Base-by-base conservation (phyloP, 2,329 filamentous ascomycete genomes). In the Fusarium decemcellulare region DNA sequence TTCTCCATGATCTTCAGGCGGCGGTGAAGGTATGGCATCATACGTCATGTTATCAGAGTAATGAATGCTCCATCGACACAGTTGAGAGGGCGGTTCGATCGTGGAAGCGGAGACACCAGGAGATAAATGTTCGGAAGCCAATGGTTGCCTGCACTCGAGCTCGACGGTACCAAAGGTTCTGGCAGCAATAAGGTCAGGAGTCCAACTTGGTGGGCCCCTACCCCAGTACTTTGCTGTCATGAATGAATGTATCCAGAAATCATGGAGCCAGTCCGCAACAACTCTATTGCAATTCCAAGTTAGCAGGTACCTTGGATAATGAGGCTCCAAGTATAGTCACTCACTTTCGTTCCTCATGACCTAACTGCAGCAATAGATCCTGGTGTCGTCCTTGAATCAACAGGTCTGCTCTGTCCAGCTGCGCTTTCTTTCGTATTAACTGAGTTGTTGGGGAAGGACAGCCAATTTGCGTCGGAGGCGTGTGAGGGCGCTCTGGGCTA, bases 171-270 rank as follows among this genome's bases (percentile, higher is more conserved):
- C 18, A 16, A 6, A 0, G 2, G 14, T 52, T 18, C 27, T 52
- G 8, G 14, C 32, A 27, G 48, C 6, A 6, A 52, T 52, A 2
- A 40, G 43, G 6, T 39, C 36, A 16, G 40, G 36, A 4, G 57
- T 52, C 51, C 61, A 61, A 9, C 3, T 43, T 2, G 15, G 11
- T 9, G 56, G 57, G 4, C 57, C 57, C 40, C 32, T 61, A 1
- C 57, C 52, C 61, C 61, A 61, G 14, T 56, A 61, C 42, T 65
- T 65, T 4, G 58, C 52, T 2, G 52, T 61, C 39, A 56, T 50
- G 34, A 53, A 65, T 11, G 51, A 51, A 29, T 61, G 52, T 11
- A 65, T 61, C 36, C 16, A 65, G n/a, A 57, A 57, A 11, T 57
- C 54, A 46, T 57, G 14, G 12, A 57, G 12, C 54, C 43, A 57